Base-by-base conservation (phyloP, 805 yeast species). In the Saccharomycopsis selenospora region DNA sequence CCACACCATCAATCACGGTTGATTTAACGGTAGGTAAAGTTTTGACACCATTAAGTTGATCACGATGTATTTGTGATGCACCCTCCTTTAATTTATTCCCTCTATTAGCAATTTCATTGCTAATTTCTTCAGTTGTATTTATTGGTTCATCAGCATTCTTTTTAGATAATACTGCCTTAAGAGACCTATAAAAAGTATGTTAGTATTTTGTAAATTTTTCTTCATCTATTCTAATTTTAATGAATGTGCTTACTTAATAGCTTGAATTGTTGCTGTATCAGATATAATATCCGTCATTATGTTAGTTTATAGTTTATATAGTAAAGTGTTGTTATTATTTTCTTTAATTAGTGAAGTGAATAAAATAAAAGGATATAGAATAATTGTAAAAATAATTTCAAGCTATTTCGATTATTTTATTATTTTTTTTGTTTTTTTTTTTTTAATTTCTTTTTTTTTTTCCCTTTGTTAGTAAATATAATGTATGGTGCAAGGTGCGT, bases 51-150 rank as follows among this genome's bases (percentile, higher is more conserved):
- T 65, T 58, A 33, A 80, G 61, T 40, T 66, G 64, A 25, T 67
- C 70, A 50, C 75, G 67, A 43, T 76, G 72, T 0, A 79, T 73
- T 13, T 60, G 56, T 7, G 70, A 67, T 6, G 81, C 69, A 1
- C 73, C 73, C 41, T 72, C 71, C 45, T 76, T 71, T 28, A 80
- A 65, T 58, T 80, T 80, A 52, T 74, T 73, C 7, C 85, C 85
- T 47, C 85, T 65, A 56, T 80, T 80, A 0, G 77, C 65, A 1
- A 66, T 59, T 17, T 68, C 65, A 3, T 71, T 70, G 38, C 40
- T 28, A 23, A 49, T 18, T 40, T 29, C n/a, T 7, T 27, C 29
- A 11, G 26, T 24, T 3, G 45, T 11, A 13, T 43, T 29, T 4
- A 47, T 23, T 10, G 50, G 50, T 14, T 47, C 50, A 22, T 43